phyloP scores from a whole-genome alignment of 257 asterid genomes.

The Nicotiana tomentosiformis region DNA sequence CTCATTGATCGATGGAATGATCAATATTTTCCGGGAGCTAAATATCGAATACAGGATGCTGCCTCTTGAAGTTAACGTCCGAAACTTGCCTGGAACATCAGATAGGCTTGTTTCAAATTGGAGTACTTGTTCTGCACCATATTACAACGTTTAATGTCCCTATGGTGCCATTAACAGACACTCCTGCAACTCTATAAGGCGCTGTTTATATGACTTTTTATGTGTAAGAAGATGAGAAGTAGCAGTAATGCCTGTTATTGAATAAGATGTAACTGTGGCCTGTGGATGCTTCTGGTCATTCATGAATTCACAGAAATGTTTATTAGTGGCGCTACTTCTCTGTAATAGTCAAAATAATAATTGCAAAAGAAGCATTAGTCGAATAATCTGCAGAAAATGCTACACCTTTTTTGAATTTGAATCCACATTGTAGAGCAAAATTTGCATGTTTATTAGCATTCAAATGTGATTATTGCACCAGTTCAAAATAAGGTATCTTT shows the following conservation, averaged over 20 bases:
- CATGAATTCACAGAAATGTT: no score
- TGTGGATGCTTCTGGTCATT: not conserved
- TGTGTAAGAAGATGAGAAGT: no score
- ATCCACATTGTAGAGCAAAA: not conserved
- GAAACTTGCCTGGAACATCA: conserved; percentile 61
- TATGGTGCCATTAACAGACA: not conserved
- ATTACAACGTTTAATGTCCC: not conserved
- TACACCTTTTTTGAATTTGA: not conserved
- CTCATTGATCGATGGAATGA: conserved; percentile 68
- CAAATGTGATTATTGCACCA: not conserved
- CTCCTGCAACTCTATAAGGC: not conserved
- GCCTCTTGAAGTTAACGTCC: conserved; percentile 67
- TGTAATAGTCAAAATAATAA: not conserved
- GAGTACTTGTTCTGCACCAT: conserved; percentile 24
- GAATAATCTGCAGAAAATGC: not conserved
- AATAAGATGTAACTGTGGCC: not conserved
- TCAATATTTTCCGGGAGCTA: conserved; percentile 63
- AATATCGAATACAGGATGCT: conserved; percentile 73
- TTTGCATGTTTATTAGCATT: not conserved
- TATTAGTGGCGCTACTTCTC: not conserved
- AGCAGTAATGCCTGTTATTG: not conserved
- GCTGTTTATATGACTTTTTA: not conserved
- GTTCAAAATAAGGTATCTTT: no score
- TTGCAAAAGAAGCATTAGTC: not conserved
- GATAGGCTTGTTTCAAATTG: conserved; percentile 62